phyloP scores from a whole-genome alignment of 2,329 filamentous ascomycete species.

The Penicillium griseofulvum region DNA sequence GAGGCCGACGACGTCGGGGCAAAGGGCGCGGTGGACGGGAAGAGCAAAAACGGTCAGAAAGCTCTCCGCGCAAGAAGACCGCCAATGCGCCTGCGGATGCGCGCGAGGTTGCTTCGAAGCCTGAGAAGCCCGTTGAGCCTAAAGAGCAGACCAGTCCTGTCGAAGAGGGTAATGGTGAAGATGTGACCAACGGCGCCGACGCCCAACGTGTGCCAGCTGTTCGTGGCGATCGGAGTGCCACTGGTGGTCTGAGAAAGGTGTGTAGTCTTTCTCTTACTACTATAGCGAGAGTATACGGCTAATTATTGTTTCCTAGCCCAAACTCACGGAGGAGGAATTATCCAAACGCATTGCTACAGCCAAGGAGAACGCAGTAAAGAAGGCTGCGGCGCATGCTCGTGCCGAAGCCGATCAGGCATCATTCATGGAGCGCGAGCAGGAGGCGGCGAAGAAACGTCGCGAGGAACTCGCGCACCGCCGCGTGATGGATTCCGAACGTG shows the following conservation, averaged over 20 bases:
- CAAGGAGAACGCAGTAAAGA: conserved; percentile 59
- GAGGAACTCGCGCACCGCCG: conserved; percentile 53
- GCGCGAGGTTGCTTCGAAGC: conserved; percentile 18
- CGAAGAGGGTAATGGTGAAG: conserved; percentile 15
- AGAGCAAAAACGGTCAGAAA: conserved; percentile 20
- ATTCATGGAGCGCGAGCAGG: conserved; percentile 62
- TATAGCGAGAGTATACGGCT: conserved; percentile 4
- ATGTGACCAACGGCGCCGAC: conserved; percentile 18
- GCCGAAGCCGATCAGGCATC: conserved; percentile 67
- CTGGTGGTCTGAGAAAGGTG: conserved; percentile 52
- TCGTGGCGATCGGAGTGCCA: conserved; percentile 54
- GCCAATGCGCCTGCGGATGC: conserved; percentile 14
- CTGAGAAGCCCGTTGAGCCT: conserved; percentile 10
- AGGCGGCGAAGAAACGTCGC: conserved; percentile 54
- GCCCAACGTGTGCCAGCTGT: conserved; percentile 46
- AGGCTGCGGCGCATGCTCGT: conserved; percentile 60
- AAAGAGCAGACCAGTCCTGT: conserved; percentile 10
- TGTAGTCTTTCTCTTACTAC: neutral
- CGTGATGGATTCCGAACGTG: conserved; percentile 62
- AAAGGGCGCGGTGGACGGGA: conserved; percentile 24
- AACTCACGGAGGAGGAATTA: conserved; percentile 64
- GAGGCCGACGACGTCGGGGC: conserved; percentile 28
- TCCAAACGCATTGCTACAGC: conserved; percentile 60
- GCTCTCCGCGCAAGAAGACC: conserved; percentile 15
- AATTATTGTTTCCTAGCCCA: conserved; percentile 46